phyloP scores from a whole-genome alignment of 495 filamentous ascomycete species.

The Daldinia concentrica region DNA sequence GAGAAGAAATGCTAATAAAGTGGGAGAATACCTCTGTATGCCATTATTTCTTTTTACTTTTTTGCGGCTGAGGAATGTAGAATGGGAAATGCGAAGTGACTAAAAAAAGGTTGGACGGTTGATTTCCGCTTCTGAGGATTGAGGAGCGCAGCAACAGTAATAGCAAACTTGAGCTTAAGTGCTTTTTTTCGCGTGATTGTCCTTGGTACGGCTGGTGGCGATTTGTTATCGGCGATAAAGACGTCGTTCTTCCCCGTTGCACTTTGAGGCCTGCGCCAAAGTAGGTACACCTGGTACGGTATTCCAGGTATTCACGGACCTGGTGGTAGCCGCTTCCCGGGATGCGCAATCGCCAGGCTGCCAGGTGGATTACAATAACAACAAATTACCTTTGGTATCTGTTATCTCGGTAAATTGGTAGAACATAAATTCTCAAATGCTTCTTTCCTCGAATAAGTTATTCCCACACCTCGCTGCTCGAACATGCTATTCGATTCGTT shows the following conservation, averaged over 20 bases:
- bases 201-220: constrained; percentile 2
- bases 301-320: constrained; percentile 4
- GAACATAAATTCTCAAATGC: neutral
- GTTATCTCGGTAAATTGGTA: constrained; percentile 2
- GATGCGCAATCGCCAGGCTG: constrained; percentile 2
- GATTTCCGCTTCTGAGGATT: constrained; percentile 1
- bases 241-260: neutral
- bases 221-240: constrained; percentile 27
- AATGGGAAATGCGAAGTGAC: neutral
- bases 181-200: constrained; percentile 9
- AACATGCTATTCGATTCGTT: constrained; percentile 8
- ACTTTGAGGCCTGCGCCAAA: neutral
- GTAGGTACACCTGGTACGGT: neutral
- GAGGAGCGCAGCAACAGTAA: neutral
- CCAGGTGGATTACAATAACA: constrained; percentile 2
- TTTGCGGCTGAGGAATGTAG: constrained; percentile 1
- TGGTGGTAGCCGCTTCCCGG: constrained; percentile 3
- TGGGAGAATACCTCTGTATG: constrained; percentile 33
- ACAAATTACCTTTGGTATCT: too few relatives aligned
- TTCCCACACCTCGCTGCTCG: constrained; percentile 22
- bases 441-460: constrained; percentile 6
- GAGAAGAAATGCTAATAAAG: constrained; percentile 3
- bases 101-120: neutral
- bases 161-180: constrained; percentile 1
- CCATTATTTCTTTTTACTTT: constrained; percentile 27